Evolutionary conservation across 495 filamentous ascomycete species (phyloP), one percentile per base, ranked within the genome.

Genomic region (Stereocaulon alpinum): DNA sequence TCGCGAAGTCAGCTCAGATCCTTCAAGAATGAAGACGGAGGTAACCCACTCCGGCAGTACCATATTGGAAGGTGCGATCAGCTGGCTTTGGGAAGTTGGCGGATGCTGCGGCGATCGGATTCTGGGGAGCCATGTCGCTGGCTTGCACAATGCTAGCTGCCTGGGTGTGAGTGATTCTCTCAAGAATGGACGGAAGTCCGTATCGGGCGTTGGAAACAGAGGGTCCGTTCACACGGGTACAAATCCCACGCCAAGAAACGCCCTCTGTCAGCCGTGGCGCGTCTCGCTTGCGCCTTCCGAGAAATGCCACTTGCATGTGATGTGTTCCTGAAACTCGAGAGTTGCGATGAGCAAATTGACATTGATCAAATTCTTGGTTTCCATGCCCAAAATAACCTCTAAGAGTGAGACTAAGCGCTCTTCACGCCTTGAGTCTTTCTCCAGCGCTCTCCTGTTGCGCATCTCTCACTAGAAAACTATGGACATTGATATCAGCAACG

Each of bases 21-120:
- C 18, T 68, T 49, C 12, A 60, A 59, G 44, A 50, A 15, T 56
- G 49, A 41, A 58, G 59, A 45, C 54, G 24, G 32, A 29, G 52
- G 50, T 53, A 50, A 77, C 85, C 72, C 75, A 87, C 85, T 54
- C 93, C 93, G 40, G 93, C 94, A 51, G 93, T 99, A 64, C 93
- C 93, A 82, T 99, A 99, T 63, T 84, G 80, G 74, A 94, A 97
- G 34, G 82, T 73, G 60, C 75, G 81, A 49, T 81, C 86, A 55
- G 78, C 77, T 3, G 86, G 82, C 72, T 89, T 90, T 29, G 86
- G 79, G 71, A 86, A 85, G 70, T 80, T 82, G 64, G 76, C 73
- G 10, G 86, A 85, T 67, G 82, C 85, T 51, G 74, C 74, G 60
- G 79, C 69, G 61, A 87, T 81, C 55, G 51, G 41, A 29, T 67